phyloP scores from a whole-genome alignment of 805 yeast species.

The Pichia cabralensis region DNA sequence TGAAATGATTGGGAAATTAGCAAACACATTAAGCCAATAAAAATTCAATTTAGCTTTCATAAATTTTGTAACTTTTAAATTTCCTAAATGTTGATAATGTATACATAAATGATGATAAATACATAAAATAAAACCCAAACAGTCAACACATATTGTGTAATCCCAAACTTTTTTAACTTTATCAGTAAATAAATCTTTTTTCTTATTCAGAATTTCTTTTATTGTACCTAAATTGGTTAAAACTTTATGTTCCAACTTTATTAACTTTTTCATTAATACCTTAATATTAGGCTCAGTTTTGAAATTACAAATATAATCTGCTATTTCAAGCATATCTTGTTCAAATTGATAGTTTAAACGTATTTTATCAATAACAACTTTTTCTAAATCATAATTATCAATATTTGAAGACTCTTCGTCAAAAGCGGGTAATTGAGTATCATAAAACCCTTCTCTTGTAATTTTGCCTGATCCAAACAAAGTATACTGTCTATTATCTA shows the following conservation, averaged over 20 bases:
- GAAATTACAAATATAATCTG: slow-evolving; percentile 32
- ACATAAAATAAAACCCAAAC: slow-evolving; percentile 28
- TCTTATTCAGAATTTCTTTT: slow-evolving; percentile 17
- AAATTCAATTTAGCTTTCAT: slow-evolving; percentile 28
- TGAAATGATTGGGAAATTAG: slow-evolving; percentile 28
- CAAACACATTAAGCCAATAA: slow-evolving; percentile 25
- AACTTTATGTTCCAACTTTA: slow-evolving; percentile 29
- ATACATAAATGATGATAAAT: slow-evolving; percentile 34
- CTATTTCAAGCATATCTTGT: slow-evolving; percentile 23
- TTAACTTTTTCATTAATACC: slow-evolving; percentile 27
- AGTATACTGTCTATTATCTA: slow-evolving; percentile 37
- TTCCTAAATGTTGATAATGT: slow-evolving; percentile 27
- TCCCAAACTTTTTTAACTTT: slow-evolving; percentile 17
- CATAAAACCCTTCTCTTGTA: slow-evolving; percentile 33
- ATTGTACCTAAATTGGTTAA: slow-evolving; percentile 24
- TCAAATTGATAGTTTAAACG: slow-evolving; percentile 25
- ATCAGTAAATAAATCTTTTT: slow-evolving; percentile 12
- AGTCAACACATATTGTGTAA: slow-evolving; percentile 16
- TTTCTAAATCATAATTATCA: slow-evolving; percentile 32
- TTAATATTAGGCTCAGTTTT: slow-evolving; percentile 28
- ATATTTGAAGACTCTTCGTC: slow-evolving; percentile 27
- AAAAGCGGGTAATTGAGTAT: slow-evolving; percentile 40
- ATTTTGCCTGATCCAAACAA: slow-evolving; percentile 38
- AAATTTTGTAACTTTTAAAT: slow-evolving; percentile 28
- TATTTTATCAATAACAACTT: slow-evolving; percentile 27